Evolutionary conservation across 768 basidiomycete genomes (phyloP), one percentile per base, ranked within the genome.

Genomic region (Lactifluus piperatus): DNA sequence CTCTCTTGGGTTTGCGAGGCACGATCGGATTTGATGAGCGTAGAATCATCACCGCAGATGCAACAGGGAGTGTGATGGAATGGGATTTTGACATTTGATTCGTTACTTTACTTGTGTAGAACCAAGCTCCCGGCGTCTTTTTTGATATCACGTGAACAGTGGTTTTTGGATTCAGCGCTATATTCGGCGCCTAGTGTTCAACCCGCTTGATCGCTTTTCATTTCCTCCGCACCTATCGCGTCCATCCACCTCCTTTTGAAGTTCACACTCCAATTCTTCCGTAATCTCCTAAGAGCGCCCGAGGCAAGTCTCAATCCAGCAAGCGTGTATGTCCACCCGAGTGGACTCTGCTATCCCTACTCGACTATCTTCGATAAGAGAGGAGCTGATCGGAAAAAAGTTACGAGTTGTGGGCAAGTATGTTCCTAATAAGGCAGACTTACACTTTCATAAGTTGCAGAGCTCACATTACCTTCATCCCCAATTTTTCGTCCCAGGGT

Each of bases 21-120:
- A 77, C 77, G 5, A 76, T 89, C 45, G 78, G 76, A 26, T 91
- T 91, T 68, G 88, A 91, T 66, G 88, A 90, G 60, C 78, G 86
- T 66, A 74, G 82, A 65, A 87, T 90, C 55, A 77, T 89, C 61
- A 85, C 71, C 22, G 70, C 73, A 30, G 68, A 70, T 22, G 60
- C 61, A 9, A 53, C 60, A 20, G 75, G 75, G 46, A 37, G 22
- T 14, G 72, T 83, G 27, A 70, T 77, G 32, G 73, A 81, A 48
- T 76, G 81, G 58, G 74, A 80, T 65, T 84, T 85, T 64, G 83
- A 85, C 70, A 71, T 84, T 48, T 85, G 69, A 75, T 29, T 41
- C 10, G 11, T 26, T 54, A 8, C 18, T 32, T 32, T 11, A n/a
- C 24, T 47, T 11, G 7, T 37, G 26, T 47, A 55, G 45, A 55